Conservation (phyloP, 805 yeast genomes). For the Kuraishia cidri region DNA sequence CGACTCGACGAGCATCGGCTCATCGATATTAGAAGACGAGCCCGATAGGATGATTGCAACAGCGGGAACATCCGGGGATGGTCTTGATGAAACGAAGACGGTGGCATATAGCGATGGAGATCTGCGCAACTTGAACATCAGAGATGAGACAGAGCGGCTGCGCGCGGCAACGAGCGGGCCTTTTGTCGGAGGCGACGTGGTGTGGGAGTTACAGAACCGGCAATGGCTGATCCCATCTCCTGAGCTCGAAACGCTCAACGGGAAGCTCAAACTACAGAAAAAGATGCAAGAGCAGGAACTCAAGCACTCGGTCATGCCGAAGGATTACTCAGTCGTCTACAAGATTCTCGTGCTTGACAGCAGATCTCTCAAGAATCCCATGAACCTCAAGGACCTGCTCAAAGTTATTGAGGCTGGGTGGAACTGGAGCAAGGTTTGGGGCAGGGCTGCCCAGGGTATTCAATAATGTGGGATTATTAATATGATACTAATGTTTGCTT, state of each 20-base stretch:
- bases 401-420: slow-evolving; percentile 77
- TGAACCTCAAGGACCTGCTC: slow-evolving; percentile 68
- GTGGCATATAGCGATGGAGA: background rate
- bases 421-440: slow-evolving; percentile 74
- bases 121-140: slow-evolving; percentile 8
- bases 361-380: slow-evolving; percentile 54
- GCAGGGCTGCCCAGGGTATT: slow-evolving; percentile 9
- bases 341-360: slow-evolving; percentile 62
- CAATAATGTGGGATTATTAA: no score
- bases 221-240: slow-evolving; percentile 50
- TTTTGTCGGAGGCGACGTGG: slow-evolving; percentile 1
- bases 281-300: slow-evolving; percentile 14
- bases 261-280: slow-evolving; percentile 12
- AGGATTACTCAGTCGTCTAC: slow-evolving; percentile 55
- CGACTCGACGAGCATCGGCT: slow-evolving; percentile 19
- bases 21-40: slow-evolving; percentile 4
- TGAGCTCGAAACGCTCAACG: slow-evolving; percentile 14
- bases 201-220: slow-evolving; percentile 60
- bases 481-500: no score
- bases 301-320: slow-evolving; percentile 25
- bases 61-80: slow-evolving; percentile 1
- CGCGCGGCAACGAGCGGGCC: slow-evolving; percentile 7
- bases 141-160: slow-evolving; percentile 23
- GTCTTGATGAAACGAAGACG: background rate
- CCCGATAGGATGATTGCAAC: background rate